Conservation (phyloP, 2,329 filamentous ascomycete genomes). For the Nemania sp. region DNA sequence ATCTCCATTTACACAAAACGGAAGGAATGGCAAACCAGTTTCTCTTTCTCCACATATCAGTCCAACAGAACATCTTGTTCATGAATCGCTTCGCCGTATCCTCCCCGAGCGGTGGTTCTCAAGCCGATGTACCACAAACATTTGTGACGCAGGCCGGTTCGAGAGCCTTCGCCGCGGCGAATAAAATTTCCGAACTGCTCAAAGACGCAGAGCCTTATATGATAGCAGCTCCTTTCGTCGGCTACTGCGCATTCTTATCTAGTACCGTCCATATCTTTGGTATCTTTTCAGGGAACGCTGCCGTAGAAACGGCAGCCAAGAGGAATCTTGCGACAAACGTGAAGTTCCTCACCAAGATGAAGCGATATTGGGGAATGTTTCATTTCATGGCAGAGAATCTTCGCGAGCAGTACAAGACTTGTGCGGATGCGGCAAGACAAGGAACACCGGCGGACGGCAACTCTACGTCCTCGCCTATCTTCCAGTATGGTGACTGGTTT, state of each 20-base stretch:
- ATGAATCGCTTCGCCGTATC: conserved; percentile 86
- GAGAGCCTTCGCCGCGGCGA: conserved; percentile 80
- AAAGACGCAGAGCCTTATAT: conserved; percentile 78
- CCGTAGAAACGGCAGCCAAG: conserved; percentile 77
- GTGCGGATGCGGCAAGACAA: conserved; percentile 76
- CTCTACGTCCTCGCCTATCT: conserved; percentile 64
- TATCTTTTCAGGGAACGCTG: conserved; percentile 81
- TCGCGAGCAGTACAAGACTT: conserved; percentile 82
- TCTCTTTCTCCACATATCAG: conserved; percentile 85
- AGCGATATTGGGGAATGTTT: conserved; percentile 98
- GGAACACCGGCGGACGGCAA: conserved; percentile 58
- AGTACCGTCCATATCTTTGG: conserved; percentile 94
- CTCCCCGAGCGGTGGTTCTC: conserved; percentile 64
- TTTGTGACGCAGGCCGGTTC: conserved; percentile 77
- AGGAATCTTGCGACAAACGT: conserved; percentile 85
- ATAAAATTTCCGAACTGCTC: conserved; percentile 81
- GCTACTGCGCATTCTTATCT: conserved; percentile 91
- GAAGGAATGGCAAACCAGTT: conserved; percentile 90
- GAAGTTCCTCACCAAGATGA: conserved; percentile 90
- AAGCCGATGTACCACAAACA: conserved; percentile 71
- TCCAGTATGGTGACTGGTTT: conserved; percentile 98
- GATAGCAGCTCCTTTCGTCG: conserved; percentile 87
- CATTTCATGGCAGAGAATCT: conserved; percentile 94
- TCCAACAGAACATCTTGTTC: conserved; percentile 88
- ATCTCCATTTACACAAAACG: conserved; percentile 80